Base-by-base conservation (phyloP, 352 stramenopile species). In the Blastocystis sp. region DNA sequence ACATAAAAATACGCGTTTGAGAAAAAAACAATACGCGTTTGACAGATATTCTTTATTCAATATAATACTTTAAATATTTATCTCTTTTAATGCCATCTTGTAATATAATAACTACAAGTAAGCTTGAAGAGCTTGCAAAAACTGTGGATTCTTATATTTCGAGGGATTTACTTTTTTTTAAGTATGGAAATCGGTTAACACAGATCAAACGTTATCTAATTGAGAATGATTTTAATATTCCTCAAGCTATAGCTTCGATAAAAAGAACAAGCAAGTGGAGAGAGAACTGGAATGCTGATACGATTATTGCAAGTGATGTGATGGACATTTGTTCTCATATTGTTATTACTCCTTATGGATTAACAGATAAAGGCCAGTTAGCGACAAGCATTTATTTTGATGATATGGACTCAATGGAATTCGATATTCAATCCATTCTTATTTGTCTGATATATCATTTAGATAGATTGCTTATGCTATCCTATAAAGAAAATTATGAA, bases 181-280 rank as follows among this genome's bases (percentile, higher is more conserved):
- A 34, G 31, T 55, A 40, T 39, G 44, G 44, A 11, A 24, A 55
- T 24, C 44, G 44, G 13, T 24, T 39, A 23, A n/a, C 42, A 16
- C 44, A 55, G 21, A 55, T 55, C 24, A 55, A 55, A 34, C 23
- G 44, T 10, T 55, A 55, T 55, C 23, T 55, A 13, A 35, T 55
- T 18, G 44, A 55, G 23, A 11, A 55, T 23, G 44, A 55, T 21
- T 19, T 55, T 11, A 34, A 55, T 24, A 23, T 55, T 3, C 25
- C 44, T n/a, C 23, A 55, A 19, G 30, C 44, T 21, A 34, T 55
- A n/a, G 16, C 24, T 9, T 30, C 44, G 24, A 55, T 55, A 13
- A 55, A 55, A 34, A 55, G 44, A 55, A 55, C 44, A 6, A 34
- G 31, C 11, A 34, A 11, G 3, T 55, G 44, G 44, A 4, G 44